A percentile compares a stretch with the other conserved stretches of the same genome.
Conservation (phyloP, 371 early-diverging fungal species). For the Apophysomyces sp. region DNA sequence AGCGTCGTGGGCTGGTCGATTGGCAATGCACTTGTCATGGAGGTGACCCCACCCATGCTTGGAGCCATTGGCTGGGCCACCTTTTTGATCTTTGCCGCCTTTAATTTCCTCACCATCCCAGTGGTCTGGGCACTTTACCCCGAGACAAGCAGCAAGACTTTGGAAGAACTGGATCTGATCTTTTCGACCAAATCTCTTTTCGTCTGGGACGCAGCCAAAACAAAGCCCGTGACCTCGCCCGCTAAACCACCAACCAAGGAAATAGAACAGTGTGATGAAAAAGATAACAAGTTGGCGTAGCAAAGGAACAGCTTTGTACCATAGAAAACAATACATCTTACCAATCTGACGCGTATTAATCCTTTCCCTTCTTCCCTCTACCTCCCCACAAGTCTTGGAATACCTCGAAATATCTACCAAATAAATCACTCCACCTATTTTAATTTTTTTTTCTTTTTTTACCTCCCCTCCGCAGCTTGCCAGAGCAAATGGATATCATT, state of each 20-base stretch:
- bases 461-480: too few species aligned
- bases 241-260: background rate
- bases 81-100: constrained; percentile 38
- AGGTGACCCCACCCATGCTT: constrained; percentile 43
- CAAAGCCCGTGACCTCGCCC: background rate
- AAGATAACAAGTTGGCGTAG: background rate
- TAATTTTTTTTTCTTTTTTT: too few species aligned
- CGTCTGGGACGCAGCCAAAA: constrained; percentile 44
- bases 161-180: constrained; percentile 41
- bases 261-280: background rate
- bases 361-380: background rate
- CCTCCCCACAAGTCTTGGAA: too few species aligned
- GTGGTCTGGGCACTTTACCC: constrained; percentile 34
- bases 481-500: too few species aligned
- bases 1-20: constrained; percentile 47
- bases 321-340: too few species aligned
- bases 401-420: too few species aligned
- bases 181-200: constrained; percentile 38
- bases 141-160: constrained; percentile 37
- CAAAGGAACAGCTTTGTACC: too few species aligned
- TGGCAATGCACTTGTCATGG: constrained; percentile 42
- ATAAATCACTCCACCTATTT: too few species aligned
- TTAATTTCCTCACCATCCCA: constrained; percentile 40
- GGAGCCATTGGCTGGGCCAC: constrained; percentile 39
- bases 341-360: too few species aligned